Evolutionary conservation across 2,329 filamentous ascomycete species (phyloP), one percentile per base, ranked within the genome.

Genomic region (Phialophora chinensis): DNA sequence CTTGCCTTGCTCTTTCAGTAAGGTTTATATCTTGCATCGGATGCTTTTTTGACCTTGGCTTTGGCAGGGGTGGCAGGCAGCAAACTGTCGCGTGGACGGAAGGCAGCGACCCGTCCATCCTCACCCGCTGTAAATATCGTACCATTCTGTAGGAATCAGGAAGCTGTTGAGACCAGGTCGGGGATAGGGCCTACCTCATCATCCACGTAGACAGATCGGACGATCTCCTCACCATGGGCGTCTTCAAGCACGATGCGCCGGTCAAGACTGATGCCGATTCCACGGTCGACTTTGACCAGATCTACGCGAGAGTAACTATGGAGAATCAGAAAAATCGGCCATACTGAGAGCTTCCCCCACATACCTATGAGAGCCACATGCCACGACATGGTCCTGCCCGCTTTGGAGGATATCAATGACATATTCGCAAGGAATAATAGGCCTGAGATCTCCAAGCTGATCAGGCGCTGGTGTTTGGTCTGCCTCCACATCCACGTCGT

Each of bases 351-450:
- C 20, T 38, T 33, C 25, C 4, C 31, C n/a, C 53, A 67, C 69
- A 17, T 27, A 66, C 66, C 69, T 73, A 33, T 73, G 72, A 35
- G 66, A 68, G 20, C 72, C 72, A 55, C 70, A 69, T 33, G 70
- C 72, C 11, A 72, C 64, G 11, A 73, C 65, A 55, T 69, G 63
- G 11, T 71, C 71, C 38, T 52, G 49, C 33, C 69, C 70, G 27
- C 62, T 68, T 10, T 65, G 68, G 54, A 84, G 77, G 60, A 88
- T 73, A 72, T 86, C 84, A 23, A 85, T 83, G 4, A 88, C 81
- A 74, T 89, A 89, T 76, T 87, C 85, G 72, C 85, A 87, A 11
- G 78, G 76, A 47, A 89, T 72, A 55, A 78, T 77, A 66, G 84
- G 80, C 61, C 87, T 79, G 47, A 88, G 78, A 72, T 89, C 86